Evolutionary conservation across 176 grass and related monocot species (phyloP).

Genomic region (Calamus simplicifolius): DNA sequence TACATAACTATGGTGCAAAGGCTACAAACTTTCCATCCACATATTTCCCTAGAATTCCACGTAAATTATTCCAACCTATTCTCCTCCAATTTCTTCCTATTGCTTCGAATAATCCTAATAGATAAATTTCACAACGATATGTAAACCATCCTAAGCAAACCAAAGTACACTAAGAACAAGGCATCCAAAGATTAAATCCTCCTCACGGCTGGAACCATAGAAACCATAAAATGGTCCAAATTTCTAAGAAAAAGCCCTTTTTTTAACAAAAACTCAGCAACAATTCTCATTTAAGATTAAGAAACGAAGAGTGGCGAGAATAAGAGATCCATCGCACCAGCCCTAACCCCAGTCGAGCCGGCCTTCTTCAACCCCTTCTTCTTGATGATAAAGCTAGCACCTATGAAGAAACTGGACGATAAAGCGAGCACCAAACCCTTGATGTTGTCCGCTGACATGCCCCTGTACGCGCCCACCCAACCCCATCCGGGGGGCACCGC

Average conservation of each 20-base stretch:
- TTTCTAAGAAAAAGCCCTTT: neutral
- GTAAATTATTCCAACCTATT: too few species aligned
- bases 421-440: slow-evolving; percentile 69
- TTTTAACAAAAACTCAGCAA: neutral
- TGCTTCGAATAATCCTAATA: too few species aligned
- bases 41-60: too few species aligned
- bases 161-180: too few species aligned
- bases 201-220: neutral
- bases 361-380: slow-evolving; percentile 78
- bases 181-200: neutral
- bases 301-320: neutral
- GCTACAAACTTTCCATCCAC: too few species aligned
- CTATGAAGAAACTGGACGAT: slow-evolving; percentile 80
- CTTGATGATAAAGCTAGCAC: slow-evolving; percentile 64
- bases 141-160: too few species aligned
- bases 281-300: neutral
- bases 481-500: neutral
- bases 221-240: neutral
- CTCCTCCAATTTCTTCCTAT: too few species aligned
- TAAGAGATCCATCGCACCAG: slow-evolving; percentile 25
- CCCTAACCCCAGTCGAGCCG: slow-evolving; percentile 58
- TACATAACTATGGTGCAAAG: too few species aligned
- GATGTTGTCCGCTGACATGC: slow-evolving; percentile 71
- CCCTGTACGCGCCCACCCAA: slow-evolving; percentile 18
- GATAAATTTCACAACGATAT: too few species aligned